A percentile compares a stretch with the other conserved stretches of the same genome.
These are phyloP conservation scores for Phyllosticta citriasiana DNA, from an alignment of 2,329 filamentous ascomycete species.

Conservation along the genomic window DNA sequence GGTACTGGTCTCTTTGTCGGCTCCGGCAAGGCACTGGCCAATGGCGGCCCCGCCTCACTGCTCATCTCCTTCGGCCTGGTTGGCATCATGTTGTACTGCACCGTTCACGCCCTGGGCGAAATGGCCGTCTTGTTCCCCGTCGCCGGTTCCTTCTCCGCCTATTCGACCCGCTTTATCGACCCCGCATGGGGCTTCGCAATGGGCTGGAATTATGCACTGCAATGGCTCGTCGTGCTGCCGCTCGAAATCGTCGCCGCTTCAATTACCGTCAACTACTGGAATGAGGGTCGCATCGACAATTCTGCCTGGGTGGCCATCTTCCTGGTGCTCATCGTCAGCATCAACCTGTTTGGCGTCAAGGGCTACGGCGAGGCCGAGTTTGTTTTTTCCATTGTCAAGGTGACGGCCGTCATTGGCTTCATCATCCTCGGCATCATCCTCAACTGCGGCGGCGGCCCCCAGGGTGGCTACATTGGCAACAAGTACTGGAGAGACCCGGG, in stretches of 20 bases:
- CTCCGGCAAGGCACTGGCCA: slow-evolving; percentile 40
- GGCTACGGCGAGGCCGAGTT: slow-evolving; percentile 89
- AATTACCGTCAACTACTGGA: slow-evolving; percentile 77
- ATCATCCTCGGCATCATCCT: slow-evolving; percentile 81
- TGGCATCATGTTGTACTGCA: slow-evolving; percentile 82
- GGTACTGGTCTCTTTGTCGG: slow-evolving; percentile 69
- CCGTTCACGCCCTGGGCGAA: slow-evolving; percentile 83
- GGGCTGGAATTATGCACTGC: slow-evolving; percentile 88
- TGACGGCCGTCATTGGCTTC: slow-evolving; percentile 77
- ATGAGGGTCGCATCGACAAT: slow-evolving; percentile 38
- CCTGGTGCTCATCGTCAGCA: slow-evolving; percentile 60
- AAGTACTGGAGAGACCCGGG: slow-evolving; percentile 69
- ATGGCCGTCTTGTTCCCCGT: slow-evolving; percentile 85
- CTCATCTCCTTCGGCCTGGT: slow-evolving; percentile 46
- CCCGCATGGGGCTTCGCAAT: slow-evolving; percentile 93
- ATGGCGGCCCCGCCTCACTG: slow-evolving; percentile 28
- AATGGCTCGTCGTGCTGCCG: slow-evolving; percentile 77
- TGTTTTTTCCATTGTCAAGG: slow-evolving; percentile 75
- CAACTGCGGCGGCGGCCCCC: slow-evolving; percentile 59
- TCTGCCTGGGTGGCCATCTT: slow-evolving; percentile 74
- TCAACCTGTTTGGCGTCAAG: slow-evolving; percentile 82
- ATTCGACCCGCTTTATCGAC: slow-evolving; percentile 84
- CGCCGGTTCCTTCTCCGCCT: slow-evolving; percentile 83
- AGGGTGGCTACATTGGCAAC: slow-evolving; percentile 66
- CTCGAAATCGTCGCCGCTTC: slow-evolving; percentile 81